Percentiles rank a stretch among this genome's conserved stretches.
Conservation (phyloP, 331 rosid genomes). For the Arachis monticola region DNA sequence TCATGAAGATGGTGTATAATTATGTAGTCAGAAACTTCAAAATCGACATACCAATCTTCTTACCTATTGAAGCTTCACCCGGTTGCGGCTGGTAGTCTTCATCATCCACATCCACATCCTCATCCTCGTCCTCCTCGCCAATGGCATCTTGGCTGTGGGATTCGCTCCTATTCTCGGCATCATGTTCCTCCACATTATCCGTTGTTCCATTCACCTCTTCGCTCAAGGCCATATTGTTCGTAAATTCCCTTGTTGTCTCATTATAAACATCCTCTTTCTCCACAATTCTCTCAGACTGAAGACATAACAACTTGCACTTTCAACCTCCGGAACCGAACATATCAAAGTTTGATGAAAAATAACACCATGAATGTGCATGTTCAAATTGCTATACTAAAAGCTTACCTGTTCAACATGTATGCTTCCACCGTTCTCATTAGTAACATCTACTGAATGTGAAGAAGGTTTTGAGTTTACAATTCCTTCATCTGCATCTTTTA, state of each 20-base stretch:
- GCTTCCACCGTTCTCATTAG: slow-evolving; percentile 72
- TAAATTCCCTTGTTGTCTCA: slow-evolving; percentile 41
- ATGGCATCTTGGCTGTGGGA: slow-evolving; percentile 61
- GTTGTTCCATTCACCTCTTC: slow-evolving; percentile 93
- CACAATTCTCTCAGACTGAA: slow-evolving; percentile 57
- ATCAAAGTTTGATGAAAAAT: neutral
- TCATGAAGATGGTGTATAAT: slow-evolving; percentile 30
- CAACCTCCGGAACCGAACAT: neutral
- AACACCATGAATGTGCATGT: slow-evolving; percentile 1
- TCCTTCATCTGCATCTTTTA: slow-evolving; percentile 43
- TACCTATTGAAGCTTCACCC: slow-evolving; percentile 86
- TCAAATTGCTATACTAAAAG: slow-evolving; percentile 22
- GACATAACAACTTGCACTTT: slow-evolving; percentile 1
- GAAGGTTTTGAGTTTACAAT: slow-evolving; percentile 52
- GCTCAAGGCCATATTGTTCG: slow-evolving; percentile 54
- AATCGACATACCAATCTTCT: slow-evolving; percentile 50
- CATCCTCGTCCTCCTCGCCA: slow-evolving; percentile 43
- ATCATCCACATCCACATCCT: slow-evolving; percentile 34
- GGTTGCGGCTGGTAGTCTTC: slow-evolving; percentile 62
- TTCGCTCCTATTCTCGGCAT: slow-evolving; percentile 55
- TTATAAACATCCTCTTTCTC: slow-evolving; percentile 51
- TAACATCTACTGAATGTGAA: slow-evolving; percentile 64
- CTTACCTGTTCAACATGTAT: slow-evolving; percentile 67
- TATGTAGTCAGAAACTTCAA: slow-evolving; percentile 89
- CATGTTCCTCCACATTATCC: slow-evolving; percentile 49